Evolutionary conservation across 352 stramenopile genomes (phyloP).

Genomic region (Phytophthora niederhauseri): DNA sequence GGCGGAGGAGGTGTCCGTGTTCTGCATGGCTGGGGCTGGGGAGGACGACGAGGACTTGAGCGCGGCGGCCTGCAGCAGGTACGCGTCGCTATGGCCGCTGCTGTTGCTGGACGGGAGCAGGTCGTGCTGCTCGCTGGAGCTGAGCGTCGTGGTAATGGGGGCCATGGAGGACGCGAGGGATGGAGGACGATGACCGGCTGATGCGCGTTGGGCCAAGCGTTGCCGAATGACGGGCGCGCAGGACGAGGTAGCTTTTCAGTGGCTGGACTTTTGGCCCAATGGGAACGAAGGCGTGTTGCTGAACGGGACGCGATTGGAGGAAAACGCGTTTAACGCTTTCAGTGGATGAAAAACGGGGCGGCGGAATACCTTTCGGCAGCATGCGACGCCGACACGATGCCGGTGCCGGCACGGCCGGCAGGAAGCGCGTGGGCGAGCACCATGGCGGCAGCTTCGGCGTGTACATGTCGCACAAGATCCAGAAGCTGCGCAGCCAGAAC

Average conservation of each 20-base stretch:
- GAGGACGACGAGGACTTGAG: background rate
- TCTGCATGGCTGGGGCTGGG: no score
- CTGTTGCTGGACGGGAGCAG: background rate
- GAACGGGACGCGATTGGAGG: conserved; percentile 4
- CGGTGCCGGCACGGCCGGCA: conserved; percentile 17
- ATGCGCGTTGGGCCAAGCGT: conserved; percentile 2
- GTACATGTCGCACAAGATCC: conserved; percentile 94
- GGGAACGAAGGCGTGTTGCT: conserved; percentile 15
- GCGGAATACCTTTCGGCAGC: no score
- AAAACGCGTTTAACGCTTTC: background rate
- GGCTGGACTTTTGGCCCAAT: background rate
- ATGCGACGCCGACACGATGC: conserved; percentile 7
- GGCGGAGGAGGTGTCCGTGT: background rate
- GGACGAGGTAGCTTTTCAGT: conserved; percentile 9
- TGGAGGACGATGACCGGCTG: background rate
- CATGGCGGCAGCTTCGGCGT: conserved; percentile 88
- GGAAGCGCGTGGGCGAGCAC: conserved; percentile 80
- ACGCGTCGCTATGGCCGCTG: conserved; percentile 10
- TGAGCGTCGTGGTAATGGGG: conserved; percentile 46
- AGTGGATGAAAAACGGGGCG: conserved; percentile 18
- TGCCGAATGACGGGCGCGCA: conserved; percentile 26
- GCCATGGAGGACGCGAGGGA: conserved; percentile 33
- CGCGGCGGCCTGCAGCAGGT: conserved; percentile 24
- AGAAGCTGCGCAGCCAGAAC: conserved; percentile 87
- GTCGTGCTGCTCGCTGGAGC: background rate